A percentile compares a stretch with the other conserved stretches of the same genome.
Evolutionary conservation across 2,329 filamentous ascomycete genomes (phyloP).

Genomic region (Diaporthe amygdali): DNA sequence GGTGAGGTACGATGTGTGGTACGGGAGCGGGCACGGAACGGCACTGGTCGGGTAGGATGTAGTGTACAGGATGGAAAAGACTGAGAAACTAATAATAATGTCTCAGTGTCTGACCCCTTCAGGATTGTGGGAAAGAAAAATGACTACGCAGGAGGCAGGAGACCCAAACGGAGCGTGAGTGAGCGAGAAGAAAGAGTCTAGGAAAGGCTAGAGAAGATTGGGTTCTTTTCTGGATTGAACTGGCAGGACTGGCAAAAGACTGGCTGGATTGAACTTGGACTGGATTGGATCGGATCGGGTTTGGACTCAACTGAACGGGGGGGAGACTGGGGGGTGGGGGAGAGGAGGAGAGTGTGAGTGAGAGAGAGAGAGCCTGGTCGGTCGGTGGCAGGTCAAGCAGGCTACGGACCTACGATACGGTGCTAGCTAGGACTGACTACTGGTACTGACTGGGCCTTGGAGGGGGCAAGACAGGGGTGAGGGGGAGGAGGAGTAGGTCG

Average conservation of each 20-base stretch:
- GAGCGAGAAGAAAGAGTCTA: constrained; percentile 18
- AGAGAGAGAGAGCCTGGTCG: too few relatives aligned
- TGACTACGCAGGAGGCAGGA: constrained; percentile 10
- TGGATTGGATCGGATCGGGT: background rate
- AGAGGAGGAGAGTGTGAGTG: too few relatives aligned
- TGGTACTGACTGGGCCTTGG: background rate
- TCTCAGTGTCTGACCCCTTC: constrained; percentile 9
- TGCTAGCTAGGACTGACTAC: background rate
- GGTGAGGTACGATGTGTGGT: constrained; percentile 5
- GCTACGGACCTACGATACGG: too few relatives aligned
- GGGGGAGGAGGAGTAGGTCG: background rate
- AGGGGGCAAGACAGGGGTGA: background rate
- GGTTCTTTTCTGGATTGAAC: constrained; percentile 13
- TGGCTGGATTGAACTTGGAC: background rate
- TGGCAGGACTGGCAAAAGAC: background rate
- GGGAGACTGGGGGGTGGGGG: background rate
- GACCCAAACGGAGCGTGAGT: constrained; percentile 10
- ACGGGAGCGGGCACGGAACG: background rate
- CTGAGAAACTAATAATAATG: constrained; percentile 15
- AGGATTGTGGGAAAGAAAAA: constrained; percentile 8
- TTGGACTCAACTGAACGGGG: background rate
- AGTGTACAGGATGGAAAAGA: constrained; percentile 9
- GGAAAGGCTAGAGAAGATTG: constrained; percentile 18
- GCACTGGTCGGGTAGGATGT: constrained; percentile 1
- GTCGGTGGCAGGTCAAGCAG: too few relatives aligned